Conservation (phyloP, 169 alveolate species). For the Amoebophrya sp. region DNA sequence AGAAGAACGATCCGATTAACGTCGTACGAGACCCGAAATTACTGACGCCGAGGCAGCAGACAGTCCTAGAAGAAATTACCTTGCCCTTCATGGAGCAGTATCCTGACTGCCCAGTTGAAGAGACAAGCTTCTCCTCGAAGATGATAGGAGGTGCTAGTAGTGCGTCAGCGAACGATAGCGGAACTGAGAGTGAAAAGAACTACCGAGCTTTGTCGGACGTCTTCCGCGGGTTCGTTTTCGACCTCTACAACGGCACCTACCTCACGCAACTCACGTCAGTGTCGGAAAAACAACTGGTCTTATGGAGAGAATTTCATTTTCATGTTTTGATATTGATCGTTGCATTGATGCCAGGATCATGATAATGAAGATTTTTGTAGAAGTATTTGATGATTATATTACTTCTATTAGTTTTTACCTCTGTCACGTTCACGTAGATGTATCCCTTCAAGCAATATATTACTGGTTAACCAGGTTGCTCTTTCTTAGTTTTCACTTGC, state of each 20-base stretch:
- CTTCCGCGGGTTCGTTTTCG: conserved; percentile 12
- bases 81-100: background rate
- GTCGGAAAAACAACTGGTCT: background rate
- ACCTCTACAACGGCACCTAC: conserved; percentile 15
- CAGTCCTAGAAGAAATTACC: background rate
- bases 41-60: background rate
- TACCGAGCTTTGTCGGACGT: background rate
- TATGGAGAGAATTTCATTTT: too few species aligned
- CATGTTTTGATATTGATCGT: too few species aligned
- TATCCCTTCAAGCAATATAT: too few species aligned
- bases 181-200: background rate
- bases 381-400: too few species aligned
- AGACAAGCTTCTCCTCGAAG: too few species aligned
- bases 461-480: too few species aligned
- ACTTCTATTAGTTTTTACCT: too few species aligned
- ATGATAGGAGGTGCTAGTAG: too few species aligned
- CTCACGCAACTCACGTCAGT: background rate
- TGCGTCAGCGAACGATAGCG: background rate
- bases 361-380: too few species aligned
- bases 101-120: background rate
- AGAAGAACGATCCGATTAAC: background rate
- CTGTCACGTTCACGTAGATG: too few species aligned
- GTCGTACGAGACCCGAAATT: background rate
- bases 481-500: too few species aligned
- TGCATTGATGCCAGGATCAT: too few species aligned